Conservation (phyloP, 768 basidiomycete genomes). For the Hygrocybe punicea region DNA sequence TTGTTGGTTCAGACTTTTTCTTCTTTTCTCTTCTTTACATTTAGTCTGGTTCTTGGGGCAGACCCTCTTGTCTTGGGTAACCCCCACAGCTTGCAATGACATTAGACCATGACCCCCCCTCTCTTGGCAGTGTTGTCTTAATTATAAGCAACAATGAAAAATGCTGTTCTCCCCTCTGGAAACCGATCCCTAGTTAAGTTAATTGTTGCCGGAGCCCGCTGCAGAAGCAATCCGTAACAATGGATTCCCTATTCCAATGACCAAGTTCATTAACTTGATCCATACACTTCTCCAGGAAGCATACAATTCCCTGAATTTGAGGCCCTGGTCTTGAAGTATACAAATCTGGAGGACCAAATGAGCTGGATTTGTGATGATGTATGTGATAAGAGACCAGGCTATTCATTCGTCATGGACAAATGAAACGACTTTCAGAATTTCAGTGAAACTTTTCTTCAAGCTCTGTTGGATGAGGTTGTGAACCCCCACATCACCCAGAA, state of each 20-base stretch:
- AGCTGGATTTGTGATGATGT: neutral
- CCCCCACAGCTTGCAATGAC: too few relatives aligned
- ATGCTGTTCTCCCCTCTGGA: too few relatives aligned
- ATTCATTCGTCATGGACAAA: neutral
- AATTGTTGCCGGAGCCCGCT: too few relatives aligned
- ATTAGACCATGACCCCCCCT: too few relatives aligned
- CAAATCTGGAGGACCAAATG: neutral
- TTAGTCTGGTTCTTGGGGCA: too few relatives aligned
- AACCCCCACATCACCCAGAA: neutral
- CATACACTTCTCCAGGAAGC: neutral
- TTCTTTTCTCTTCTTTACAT: too few relatives aligned
- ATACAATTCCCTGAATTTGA: neutral
- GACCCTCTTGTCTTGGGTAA: too few relatives aligned
- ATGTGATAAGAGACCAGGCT: neutral
- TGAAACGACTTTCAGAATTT: neutral
- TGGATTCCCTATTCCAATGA: neutral
- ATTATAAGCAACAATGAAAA: too few relatives aligned
- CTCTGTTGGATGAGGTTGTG: neutral
- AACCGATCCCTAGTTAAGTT: too few relatives aligned
- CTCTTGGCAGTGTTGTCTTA: too few relatives aligned
- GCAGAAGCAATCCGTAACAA: too few relatives aligned
- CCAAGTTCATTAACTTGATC: neutral
- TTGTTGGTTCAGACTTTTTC: too few relatives aligned
- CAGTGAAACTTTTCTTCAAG: neutral
- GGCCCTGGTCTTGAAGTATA: neutral